Percentiles rank a stretch among this genome's conserved stretches.
Conservation (phyloP, 306 rosid genomes). For the Ochetophila trinervis region DNA sequence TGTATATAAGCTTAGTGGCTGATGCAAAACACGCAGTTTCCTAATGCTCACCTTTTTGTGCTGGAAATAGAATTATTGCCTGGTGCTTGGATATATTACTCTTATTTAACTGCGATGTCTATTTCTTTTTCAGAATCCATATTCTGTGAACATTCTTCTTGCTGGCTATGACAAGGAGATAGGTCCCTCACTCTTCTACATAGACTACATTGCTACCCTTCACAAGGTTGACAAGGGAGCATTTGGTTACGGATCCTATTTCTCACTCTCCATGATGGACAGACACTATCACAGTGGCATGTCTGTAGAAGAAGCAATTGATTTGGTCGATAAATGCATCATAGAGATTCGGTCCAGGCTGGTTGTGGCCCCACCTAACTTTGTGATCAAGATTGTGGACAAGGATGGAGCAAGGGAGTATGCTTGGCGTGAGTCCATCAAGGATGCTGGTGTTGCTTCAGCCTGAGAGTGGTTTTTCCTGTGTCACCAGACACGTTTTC, state of each 20-base stretch:
- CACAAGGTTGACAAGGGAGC: conserved; percentile 99
- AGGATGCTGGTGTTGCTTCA: conserved; percentile 36
- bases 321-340: conserved; percentile 78
- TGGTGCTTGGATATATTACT: conserved; percentile 13
- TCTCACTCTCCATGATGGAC: conserved; percentile 87
- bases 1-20: background rate
- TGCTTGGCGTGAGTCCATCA: conserved; percentile 79
- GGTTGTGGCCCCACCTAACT: conserved; percentile 92
- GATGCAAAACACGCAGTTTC: background rate
- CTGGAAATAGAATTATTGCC: conserved; percentile 8
- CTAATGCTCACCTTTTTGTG: background rate
- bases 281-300: conserved; percentile 84
- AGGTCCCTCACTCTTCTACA: conserved; percentile 76
- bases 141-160: conserved; percentile 79
- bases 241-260: conserved; percentile 89
- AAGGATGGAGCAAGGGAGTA: conserved; percentile 86
- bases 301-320: conserved; percentile 77
- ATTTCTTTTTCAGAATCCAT: conserved; percentile 69
- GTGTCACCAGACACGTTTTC: conserved; percentile 8
- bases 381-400: conserved; percentile 93
- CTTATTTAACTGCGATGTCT: conserved; percentile 5
- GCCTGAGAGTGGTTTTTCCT: conserved; percentile 38
- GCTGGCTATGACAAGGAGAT: conserved; percentile 94
- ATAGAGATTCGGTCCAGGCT: conserved; percentile 68
- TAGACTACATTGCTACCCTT: conserved; percentile 89